Evolutionary conservation across 2,329 filamentous ascomycete species (phyloP), one percentile per base, ranked within the genome.

Genomic region (Colletotrichum simmondsii): DNA sequence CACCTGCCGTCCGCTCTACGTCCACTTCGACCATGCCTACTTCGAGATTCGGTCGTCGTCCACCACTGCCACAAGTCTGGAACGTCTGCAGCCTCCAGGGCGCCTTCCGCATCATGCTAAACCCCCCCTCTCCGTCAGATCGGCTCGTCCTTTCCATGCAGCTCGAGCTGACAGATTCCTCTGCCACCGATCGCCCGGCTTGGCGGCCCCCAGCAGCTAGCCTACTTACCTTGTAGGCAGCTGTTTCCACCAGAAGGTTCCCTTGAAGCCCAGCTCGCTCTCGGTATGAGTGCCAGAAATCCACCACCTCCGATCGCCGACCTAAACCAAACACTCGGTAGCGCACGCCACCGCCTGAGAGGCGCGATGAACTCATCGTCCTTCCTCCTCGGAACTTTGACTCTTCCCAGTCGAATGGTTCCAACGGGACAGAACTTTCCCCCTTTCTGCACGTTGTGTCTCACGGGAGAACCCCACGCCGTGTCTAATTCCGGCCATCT

Each of bases 361-460:
- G n/a, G 30, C 24, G 24, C 52, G 35, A 64, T 64, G 59, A 60
- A 60, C 60, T 56, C 46, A 52, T 65, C 60, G 56, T 24, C 46
- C 32, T 19, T 60, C 32, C n/a, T 37, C 35, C 28, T 59, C 26
- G 32, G 37, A 30, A 46, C 32, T 24, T 46, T 71, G 30, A 30
- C 24, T 32, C 19, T 30, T 49, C 37, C 71, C 66, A 65, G 61
- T 57, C 35, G 22, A 37, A 35, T 65, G 71, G 66, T 59, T 57
- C 56, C 61, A 65, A 62, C 71, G 60, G 71, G 71, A 71, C 24
- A 24, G 56, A 37, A 42, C 66, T 32, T 71, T 61, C 35, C 66
- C 49, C 35, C n/a, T 62, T 58, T 42, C 37, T 56, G 54, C 19
- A 57, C 37, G 56, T 61, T 56, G 35, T 70, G 70, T 70, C 57